Evolutionary conservation across 2,329 filamentous ascomycete genomes (phyloP), one percentile per base, ranked within the genome.

Genomic region (Juglanconis oblonga): DNA sequence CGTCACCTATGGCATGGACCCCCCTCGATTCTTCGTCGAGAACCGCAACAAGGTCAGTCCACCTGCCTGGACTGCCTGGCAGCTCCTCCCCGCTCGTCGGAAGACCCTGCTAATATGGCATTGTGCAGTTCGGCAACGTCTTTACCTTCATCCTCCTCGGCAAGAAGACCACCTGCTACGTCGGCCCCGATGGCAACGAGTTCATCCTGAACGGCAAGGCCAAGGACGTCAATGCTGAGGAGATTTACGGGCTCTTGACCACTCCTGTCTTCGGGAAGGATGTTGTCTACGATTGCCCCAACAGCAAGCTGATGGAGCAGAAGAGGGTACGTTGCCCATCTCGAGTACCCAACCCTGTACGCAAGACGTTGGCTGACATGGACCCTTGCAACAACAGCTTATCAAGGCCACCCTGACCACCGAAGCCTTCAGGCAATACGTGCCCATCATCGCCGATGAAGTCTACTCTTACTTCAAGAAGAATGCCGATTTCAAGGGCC

Each of bases 1-100:
- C 62, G 81, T 98, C 69, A 90, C 86, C 49, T 99, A 98, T 77
- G 94, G 94, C 74, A 97, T 97, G 76, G 92, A 98, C 71, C 94
- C 94, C 14, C 93, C 91, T 70, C 81, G 80, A 55, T 98, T 97
- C 83, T 97, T 97, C 79, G 81, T 68, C 84, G 87, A 81, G 72
- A 84, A 84, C 76, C 84, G 83, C 63, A 76, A 82, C 69, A 91
- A 91, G 85, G 87, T 90, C 68, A 59, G 69, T 11, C 13, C 31
- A 10, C 47, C 44, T 40, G 42, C 6, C 44, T 24, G 7, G 13
- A 17, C 35, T 36, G 40, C 35, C 13, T 14, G 13, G 36, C 32
- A 14, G 2, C 40, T 31, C 32, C 8, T 29, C 11, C 9, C n/a
- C 17, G 48, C 14, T n/a, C 6, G 32, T 48, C 29, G 4, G 32